Percentiles rank a stretch among this genome's conserved stretches.
These are phyloP conservation scores for Bruguiera gymnorhiza DNA, from an alignment of 345 rosid genomes.

Conservation along the genomic window DNA sequence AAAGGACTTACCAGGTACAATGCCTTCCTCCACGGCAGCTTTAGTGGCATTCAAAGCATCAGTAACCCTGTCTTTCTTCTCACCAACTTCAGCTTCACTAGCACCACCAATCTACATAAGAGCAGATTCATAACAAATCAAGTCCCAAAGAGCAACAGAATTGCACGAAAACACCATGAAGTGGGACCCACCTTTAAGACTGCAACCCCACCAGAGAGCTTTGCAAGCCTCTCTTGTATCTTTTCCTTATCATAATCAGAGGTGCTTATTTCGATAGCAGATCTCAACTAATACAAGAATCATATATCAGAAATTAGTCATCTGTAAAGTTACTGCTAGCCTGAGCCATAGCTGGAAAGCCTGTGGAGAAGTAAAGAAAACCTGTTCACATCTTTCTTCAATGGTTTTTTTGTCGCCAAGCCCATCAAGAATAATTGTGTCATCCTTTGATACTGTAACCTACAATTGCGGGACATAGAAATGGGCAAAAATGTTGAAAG, in stretches of 20 bases:
- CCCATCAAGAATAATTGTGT: constrained; percentile 83
- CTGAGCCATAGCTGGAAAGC: no score
- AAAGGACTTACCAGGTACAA: constrained; percentile 66
- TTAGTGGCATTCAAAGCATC: constrained; percentile 97
- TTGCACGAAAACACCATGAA: background rate
- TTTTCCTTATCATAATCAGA: constrained; percentile 95
- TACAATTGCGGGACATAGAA: constrained; percentile 12
- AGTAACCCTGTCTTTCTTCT: constrained; percentile 93
- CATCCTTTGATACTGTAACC: constrained; percentile 86
- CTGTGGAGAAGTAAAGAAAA: constrained; percentile 4
- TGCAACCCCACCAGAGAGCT: constrained; percentile 96
- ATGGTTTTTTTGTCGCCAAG: constrained; percentile 84
- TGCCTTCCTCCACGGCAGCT: constrained; percentile 99
- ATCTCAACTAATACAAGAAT: constrained; percentile 49
- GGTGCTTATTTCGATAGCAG: constrained; percentile 66
- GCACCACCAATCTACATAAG: constrained; percentile 87
- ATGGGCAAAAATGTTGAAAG: background rate
- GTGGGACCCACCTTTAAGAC: constrained; percentile 66
- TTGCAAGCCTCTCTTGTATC: constrained; percentile 89
- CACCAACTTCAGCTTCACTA: constrained; percentile 87
- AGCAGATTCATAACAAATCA: no score
- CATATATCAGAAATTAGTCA: background rate
- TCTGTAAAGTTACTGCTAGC: no score
- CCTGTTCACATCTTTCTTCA: constrained; percentile 92
- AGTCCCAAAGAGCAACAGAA: background rate